Evolutionary conservation across 2,329 filamentous ascomycete genomes (phyloP), one percentile per base, ranked within the genome.

Genomic region (Atkinsonella texensis): DNA sequence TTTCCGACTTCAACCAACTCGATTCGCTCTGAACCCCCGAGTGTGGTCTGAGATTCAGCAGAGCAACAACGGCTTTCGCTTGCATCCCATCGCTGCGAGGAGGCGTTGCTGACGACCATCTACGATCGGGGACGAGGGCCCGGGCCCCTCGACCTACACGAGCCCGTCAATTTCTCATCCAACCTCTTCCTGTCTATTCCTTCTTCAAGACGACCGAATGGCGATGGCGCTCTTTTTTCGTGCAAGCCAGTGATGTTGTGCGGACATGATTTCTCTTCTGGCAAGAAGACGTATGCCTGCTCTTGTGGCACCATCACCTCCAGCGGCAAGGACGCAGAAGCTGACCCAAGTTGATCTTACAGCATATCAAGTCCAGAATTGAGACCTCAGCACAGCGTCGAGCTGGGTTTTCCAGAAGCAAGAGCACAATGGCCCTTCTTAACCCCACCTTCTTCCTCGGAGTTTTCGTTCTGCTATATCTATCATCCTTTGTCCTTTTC

Each of bases 401-500:
- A 48, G 49, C 47, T 40, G n/a, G 20, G 18, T 18, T 23, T 31
- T 40, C 11, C 12, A 20, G 28, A n/a, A 12, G 31, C 20, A 40
- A 20, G 18, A 45, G 13, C 23, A 49, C 6, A 59, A 85, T 85
- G 81, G 80, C 81, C 63, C 76, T 84, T 60, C 71, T 84, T 59
- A 81, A 78, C 63, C 84, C 85, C 60, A 87, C 91, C 59, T 95
- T 95, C 66, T 72, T 96, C 58, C 81, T 95, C 62, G 91, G 91
- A 66, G 75, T 95, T 60, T 62, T 90, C 65, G 82, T 97, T 60
- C 78, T 97, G 57, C 73, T 88, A 55, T 98, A 97, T 72, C 79
- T 98, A 44, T 85, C 83, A 55, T 89, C 91, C 55, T 98, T 98
- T 65, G 84, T 98, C 54, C 68, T 96, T 54, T 95, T 98, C 68